Evolutionary conservation across 371 early-diverging fungal species (phyloP).

Genomic region (Apophysomyces trapeziformis): DNA sequence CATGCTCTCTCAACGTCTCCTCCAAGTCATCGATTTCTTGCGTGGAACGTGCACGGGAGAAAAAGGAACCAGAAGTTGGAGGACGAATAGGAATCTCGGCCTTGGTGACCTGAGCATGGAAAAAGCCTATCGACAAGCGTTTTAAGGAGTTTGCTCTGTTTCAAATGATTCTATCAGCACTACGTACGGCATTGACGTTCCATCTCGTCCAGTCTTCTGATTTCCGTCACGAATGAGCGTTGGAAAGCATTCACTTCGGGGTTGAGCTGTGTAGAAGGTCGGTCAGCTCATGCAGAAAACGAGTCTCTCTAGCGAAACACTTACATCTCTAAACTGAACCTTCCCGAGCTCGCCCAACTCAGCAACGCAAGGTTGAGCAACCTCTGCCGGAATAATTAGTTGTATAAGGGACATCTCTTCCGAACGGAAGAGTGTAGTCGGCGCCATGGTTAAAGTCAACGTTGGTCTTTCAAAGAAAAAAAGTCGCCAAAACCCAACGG

Average conservation of each 20-base stretch:
- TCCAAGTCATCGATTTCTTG: slow-evolving; percentile 96
- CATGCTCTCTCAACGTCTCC: slow-evolving; percentile 78
- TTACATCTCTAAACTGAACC: slow-evolving; percentile 94
- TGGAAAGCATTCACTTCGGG: slow-evolving; percentile 95
- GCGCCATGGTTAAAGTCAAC: slow-evolving; percentile 56
- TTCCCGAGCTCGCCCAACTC: slow-evolving; percentile 95
- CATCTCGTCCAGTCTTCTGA: slow-evolving; percentile 91
- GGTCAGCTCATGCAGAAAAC: slow-evolving; percentile 24
- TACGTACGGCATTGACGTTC: slow-evolving; percentile 89
- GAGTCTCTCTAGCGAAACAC: slow-evolving; percentile 15
- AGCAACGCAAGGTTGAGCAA: slow-evolving; percentile 90
- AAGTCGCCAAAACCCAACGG: background rate
- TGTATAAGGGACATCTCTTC: slow-evolving; percentile 97
- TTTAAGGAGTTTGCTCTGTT: slow-evolving; percentile 12
- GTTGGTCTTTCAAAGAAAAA: slow-evolving; percentile 1
- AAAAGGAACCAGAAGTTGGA: slow-evolving; percentile 54
- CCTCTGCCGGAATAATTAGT: slow-evolving; percentile 96
- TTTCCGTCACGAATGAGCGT: slow-evolving; percentile 93
- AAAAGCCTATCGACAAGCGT: slow-evolving; percentile 65
- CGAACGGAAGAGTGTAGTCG: slow-evolving; percentile 86
- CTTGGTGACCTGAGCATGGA: slow-evolving; percentile 82
- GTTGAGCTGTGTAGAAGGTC: slow-evolving; percentile 85
- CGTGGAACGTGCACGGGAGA: slow-evolving; percentile 77
- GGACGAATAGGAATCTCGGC: slow-evolving; percentile 72
- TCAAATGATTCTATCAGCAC: slow-evolving; percentile 75